A percentile compares a stretch with the other conserved stretches of the same genome.
Conservation (phyloP, 2,329 filamentous ascomycete species). For the Xylariales sp. region DNA sequence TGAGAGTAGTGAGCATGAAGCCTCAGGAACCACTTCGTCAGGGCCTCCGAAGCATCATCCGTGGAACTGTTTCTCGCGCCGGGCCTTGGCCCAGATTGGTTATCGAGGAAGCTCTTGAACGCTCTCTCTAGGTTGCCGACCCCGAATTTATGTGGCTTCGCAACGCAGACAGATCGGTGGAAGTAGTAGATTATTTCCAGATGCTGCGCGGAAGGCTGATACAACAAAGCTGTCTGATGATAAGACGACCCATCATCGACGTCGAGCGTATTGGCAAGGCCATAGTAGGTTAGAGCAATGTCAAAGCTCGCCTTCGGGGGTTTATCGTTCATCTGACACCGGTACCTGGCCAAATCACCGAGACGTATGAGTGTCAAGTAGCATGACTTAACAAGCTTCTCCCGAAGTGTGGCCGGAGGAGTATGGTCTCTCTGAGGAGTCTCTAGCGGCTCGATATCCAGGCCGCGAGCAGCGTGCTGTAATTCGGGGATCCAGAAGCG, state of each 20-base stretch:
- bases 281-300: slow-evolving; percentile 78
- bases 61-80: slow-evolving; percentile 27
- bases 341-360: slow-evolving; percentile 86
- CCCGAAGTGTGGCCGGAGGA: slow-evolving; percentile 40
- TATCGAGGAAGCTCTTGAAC: slow-evolving; percentile 57
- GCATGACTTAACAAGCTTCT: slow-evolving; percentile 66
- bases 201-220: slow-evolving; percentile 71
- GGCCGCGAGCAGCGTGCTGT: slow-evolving; percentile 36
- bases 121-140: slow-evolving; percentile 73
- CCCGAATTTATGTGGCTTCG: slow-evolving; percentile 70
- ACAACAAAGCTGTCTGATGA: slow-evolving; percentile 87
- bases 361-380: slow-evolving; percentile 80
- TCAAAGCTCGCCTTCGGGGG: slow-evolving; percentile 65
- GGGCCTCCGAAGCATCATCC: slow-evolving; percentile 56
- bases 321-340: slow-evolving; percentile 67
- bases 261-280: slow-evolving; percentile 71
- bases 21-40: slow-evolving; percentile 78
- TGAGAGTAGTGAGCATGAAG: slow-evolving; percentile 82
- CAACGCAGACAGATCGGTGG: slow-evolving; percentile 73
- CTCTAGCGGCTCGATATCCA: slow-evolving; percentile 38
- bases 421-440: slow-evolving; percentile 39
- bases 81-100: slow-evolving; percentile 28
- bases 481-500: slow-evolving; percentile 52
- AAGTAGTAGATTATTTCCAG: slow-evolving; percentile 85
- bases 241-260: slow-evolving; percentile 77